Base-by-base conservation (phyloP, 352 stramenopile genomes). In the Peronospora destructor region DNA sequence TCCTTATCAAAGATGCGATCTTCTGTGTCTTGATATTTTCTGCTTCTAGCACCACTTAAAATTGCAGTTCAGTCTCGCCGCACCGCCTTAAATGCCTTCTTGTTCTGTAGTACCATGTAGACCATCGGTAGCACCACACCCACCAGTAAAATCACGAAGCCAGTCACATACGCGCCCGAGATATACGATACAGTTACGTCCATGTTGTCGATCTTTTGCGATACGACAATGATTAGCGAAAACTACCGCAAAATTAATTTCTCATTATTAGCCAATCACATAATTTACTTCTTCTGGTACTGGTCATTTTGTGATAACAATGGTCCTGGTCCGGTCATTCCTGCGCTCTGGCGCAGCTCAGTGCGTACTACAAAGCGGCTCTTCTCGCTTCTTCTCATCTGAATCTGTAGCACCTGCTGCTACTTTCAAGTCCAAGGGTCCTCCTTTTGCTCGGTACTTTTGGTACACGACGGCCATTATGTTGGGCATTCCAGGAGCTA, bases 61-160 rank as follows among this genome's bases (percentile, higher is more conserved):
- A 30, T 10, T 30, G 6, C 26, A 6, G 1, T 30, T 69, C 49
- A 87, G 59, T 87, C 76, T 53, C 76, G 50, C 53, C 79, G 82
- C 51, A 90, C 49, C n/a, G 75, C 72, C 63, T 85, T 86, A 66
- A 92, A 92, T 1, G 79, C 79, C 63, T 92, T 92, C 61, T 83
- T 85, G 64, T 92, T 92, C 59, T 92, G 82, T 26, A 90, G 45
- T 32, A 87, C 79, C 78, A 92, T 92, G 66, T 92, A 92, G 4
- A 83, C 54, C 66, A 92, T 85, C 4, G 78, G 78, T 38, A 87
- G 43, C 30, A 92, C 45, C 50, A 92, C 82, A 30, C 78, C 82
- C 11, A 66, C 56, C 34, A 82, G 32, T 49, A 92, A 65, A 35
- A 92, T 80, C 47, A 80, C 30, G 29, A 92, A 69, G 0, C 81